Conservation (phyloP, 1,139 yeast species). For the Hanseniaspora gamundiae region DNA sequence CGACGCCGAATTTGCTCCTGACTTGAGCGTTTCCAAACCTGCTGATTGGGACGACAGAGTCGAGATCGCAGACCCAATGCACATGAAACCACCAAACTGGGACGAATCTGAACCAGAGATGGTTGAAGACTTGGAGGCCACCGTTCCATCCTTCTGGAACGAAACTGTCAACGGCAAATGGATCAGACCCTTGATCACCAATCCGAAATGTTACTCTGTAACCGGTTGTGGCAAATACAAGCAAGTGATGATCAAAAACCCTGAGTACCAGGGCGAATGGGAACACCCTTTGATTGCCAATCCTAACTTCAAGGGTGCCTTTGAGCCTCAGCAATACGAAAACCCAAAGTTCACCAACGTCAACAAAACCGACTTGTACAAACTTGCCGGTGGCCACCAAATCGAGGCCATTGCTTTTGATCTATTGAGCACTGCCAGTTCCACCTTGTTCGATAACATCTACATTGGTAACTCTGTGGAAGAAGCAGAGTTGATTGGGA, state of each 20-base stretch:
- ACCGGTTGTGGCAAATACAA: constrained; percentile 73
- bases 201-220: constrained; percentile 51
- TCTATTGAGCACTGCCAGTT: constrained; percentile 75
- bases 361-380: constrained; percentile 47
- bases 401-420: constrained; percentile 64
- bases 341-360: constrained; percentile 62
- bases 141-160: constrained; percentile 68
- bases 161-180: constrained; percentile 83
- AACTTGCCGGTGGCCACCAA: constrained; percentile 19
- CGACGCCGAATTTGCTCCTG: constrained; percentile 51
- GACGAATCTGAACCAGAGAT: constrained; percentile 46
- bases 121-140: constrained; percentile 55
- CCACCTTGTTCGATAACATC: constrained; percentile 68
- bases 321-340: constrained; percentile 55
- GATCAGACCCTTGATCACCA: constrained; percentile 54
- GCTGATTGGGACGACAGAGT: constrained; percentile 66
- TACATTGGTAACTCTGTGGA: constrained; percentile 70
- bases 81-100: constrained; percentile 68
- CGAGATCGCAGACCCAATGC: constrained; percentile 52
- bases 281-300: constrained; percentile 50
- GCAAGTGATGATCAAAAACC: constrained; percentile 54
- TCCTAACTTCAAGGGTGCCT: constrained; percentile 68
- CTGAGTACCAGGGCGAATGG: constrained; percentile 72
- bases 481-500: constrained; percentile 79
- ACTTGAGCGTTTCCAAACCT: constrained; percentile 59